A percentile compares a stretch with the other conserved stretches of the same genome.
Conservation (phyloP, 2,329 filamentous ascomycete species). For the Penicillium psychrosexuale region DNA sequence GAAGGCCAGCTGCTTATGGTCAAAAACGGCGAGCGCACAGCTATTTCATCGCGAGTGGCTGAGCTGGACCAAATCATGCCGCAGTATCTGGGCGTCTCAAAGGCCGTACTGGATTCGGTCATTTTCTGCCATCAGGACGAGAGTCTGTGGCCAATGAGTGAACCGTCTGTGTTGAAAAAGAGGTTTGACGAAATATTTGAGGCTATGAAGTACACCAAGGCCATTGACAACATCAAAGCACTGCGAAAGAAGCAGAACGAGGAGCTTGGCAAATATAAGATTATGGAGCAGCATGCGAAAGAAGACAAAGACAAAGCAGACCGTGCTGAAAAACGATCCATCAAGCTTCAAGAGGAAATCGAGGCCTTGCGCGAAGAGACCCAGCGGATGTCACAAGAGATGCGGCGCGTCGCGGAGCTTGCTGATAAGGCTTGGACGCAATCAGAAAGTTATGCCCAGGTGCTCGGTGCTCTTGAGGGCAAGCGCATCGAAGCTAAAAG, state of each 20-base stretch:
- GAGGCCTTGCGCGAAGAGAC: slow-evolving; percentile 60
- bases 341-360: slow-evolving; percentile 61
- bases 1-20: slow-evolving; percentile 74
- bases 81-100: slow-evolving; percentile 80
- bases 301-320: slow-evolving; percentile 81
- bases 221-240: slow-evolving; percentile 89
- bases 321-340: slow-evolving; percentile 62
- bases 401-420: slow-evolving; percentile 45
- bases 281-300: slow-evolving; percentile 74
- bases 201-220: slow-evolving; percentile 93
- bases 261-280: slow-evolving; percentile 68
- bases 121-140: slow-evolving; percentile 99
- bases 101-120: slow-evolving; percentile 85
- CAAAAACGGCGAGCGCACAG: slow-evolving; percentile 74
- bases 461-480: slow-evolving; percentile 70
- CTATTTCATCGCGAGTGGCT: slow-evolving; percentile 73
- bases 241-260: slow-evolving; percentile 79
- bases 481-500: slow-evolving; percentile 72
- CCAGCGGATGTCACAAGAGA: slow-evolving; percentile 53
- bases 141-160: slow-evolving; percentile 93
- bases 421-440: slow-evolving; percentile 67
- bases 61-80: slow-evolving; percentile 84
- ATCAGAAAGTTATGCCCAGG: slow-evolving; percentile 68
- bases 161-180: slow-evolving; percentile 81
- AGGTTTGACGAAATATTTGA: slow-evolving; percentile 98